Conservation (phyloP, 2,329 filamentous ascomycete genomes). For the Hypoxylon sp. region DNA sequence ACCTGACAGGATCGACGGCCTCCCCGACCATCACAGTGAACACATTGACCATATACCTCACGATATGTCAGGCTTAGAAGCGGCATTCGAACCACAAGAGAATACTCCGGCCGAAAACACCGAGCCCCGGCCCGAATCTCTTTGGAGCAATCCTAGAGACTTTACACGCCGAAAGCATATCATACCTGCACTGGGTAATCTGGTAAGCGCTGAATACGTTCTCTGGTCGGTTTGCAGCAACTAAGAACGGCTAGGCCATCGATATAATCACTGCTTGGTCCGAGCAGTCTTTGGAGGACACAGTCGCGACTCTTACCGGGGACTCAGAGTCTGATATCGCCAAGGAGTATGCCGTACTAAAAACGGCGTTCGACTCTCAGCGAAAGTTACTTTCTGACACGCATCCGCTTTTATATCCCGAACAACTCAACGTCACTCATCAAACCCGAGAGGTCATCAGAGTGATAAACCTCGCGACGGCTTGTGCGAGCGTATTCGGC, state of each 20-base stretch:
- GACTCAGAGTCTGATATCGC: constrained; percentile 52
- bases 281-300: constrained; percentile 55
- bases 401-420: constrained; percentile 48
- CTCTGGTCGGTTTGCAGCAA: constrained; percentile 4
- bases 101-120: constrained; percentile 42
- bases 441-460: constrained; percentile 52
- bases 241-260: constrained; percentile 51
- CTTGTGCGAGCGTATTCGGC: constrained; percentile 55
- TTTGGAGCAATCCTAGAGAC: constrained; percentile 54
- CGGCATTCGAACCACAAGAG: constrained; percentile 35
- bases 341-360: constrained; percentile 52
- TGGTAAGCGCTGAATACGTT: constrained; percentile 46
- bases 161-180: constrained; percentile 55
- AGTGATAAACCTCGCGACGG: constrained; percentile 53
- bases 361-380: constrained; percentile 51
- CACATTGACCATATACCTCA: constrained; percentile 27
- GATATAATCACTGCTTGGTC: constrained; percentile 55
- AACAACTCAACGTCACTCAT: constrained; percentile 49
- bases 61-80: constrained; percentile 31
- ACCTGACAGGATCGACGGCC: constrained; percentile 34
- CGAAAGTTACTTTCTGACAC: constrained; percentile 49
- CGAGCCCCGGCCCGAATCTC: constrained; percentile 48
- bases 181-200: constrained; percentile 52
- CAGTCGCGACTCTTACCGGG: constrained; percentile 51
- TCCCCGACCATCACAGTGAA: constrained; percentile 37